These are phyloP conservation scores for Lupinus albus DNA, from an alignment of 306 rosid species.

Conservation along the genomic window DNA sequence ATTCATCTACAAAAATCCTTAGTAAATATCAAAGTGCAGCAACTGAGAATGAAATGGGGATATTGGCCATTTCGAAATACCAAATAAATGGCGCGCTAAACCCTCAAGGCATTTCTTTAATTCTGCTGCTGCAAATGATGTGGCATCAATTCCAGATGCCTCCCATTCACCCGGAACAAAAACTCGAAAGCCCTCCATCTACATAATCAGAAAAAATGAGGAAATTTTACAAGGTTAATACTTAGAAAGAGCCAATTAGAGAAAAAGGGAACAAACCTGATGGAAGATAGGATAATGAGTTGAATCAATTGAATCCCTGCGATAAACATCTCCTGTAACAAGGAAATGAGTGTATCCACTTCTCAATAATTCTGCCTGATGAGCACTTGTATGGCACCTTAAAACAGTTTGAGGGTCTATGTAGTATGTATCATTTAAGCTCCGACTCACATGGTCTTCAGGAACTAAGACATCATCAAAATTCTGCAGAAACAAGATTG, in stretches of 20 bases:
- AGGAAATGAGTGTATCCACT: constrained; percentile 84
- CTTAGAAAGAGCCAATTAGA: constrained; percentile 24
- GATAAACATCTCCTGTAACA: constrained; percentile 97
- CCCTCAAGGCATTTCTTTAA: constrained; percentile 97
- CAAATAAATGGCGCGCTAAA: constrained; percentile 87
- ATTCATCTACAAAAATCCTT: constrained; percentile 18
- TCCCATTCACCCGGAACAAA: constrained; percentile 80
- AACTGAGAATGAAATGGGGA: constrained; percentile 24
- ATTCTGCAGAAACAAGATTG: constrained; percentile 63
- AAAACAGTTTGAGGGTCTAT: constrained; percentile 78
- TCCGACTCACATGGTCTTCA: constrained; percentile 88
- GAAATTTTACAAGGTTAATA: constrained; percentile 30
- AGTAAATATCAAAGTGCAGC: constrained; percentile 29
- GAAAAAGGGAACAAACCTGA: constrained; percentile 59
- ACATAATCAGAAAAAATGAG: constrained; percentile 35
- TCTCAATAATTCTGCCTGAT: constrained; percentile 88
- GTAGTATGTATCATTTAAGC: constrained; percentile 92
- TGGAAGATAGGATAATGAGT: constrained; percentile 98
- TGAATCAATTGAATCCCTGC: constrained; percentile 97
- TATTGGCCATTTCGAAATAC: constrained; percentile 48
- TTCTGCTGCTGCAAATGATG: constrained; percentile 79
- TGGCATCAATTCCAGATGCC: constrained; percentile 71
- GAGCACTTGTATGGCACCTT: constrained; percentile 99
- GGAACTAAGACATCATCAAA: constrained; percentile 99
- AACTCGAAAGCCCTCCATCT: constrained; percentile 99